Base-by-base conservation (phyloP, 805 yeast genomes). In the Candida cerambycidarum region DNA sequence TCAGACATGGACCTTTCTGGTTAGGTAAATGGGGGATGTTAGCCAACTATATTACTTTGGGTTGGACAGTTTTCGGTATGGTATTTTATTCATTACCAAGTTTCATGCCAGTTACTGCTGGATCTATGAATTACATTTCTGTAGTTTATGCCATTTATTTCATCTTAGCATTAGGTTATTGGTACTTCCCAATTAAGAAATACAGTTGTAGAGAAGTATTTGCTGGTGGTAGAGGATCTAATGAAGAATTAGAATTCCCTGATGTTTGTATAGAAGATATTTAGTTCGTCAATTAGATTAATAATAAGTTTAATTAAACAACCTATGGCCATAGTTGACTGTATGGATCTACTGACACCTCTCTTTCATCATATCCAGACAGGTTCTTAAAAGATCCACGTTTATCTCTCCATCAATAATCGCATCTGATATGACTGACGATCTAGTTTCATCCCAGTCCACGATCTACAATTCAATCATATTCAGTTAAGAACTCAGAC, bases 361-460 rank as follows among this genome's bases (percentile, higher is more conserved):
- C 73, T 70, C 76, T 71, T 66, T 72, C 77, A 71, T 51, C 49
- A n/a, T 53, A 51, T 71, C 76, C 77, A 71, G 75, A 71, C 74
- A 69, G 62, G 77, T 70, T 72, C 76, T 71, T 72, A 70, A 57
- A 61, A 59, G 65, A 55, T 51, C 54, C 68, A 62, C n/a, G 42
- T 27, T 60, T 19, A 35, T 72, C 73, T 72, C 48, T 69, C 77
- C 77, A 68, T 65, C 73, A 62, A 55, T 68, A 59, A 71, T 71
- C 77, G 71, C 76, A 68, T 57, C 54, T 50, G 53, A 45, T 31
- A 36, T 18, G 39, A 25, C 29, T 21, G 29, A 13, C 24, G 40
- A 37, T 27, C 12, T 3, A 25, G 25, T 17, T 3, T 25, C 12
- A 27, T 7, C 24, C 40, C 11, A 5, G 32, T 32, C 17, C 21